Evolutionary conservation across 2,329 filamentous ascomycete genomes (phyloP).

Genomic region (Leptographium galeiforme): DNA sequence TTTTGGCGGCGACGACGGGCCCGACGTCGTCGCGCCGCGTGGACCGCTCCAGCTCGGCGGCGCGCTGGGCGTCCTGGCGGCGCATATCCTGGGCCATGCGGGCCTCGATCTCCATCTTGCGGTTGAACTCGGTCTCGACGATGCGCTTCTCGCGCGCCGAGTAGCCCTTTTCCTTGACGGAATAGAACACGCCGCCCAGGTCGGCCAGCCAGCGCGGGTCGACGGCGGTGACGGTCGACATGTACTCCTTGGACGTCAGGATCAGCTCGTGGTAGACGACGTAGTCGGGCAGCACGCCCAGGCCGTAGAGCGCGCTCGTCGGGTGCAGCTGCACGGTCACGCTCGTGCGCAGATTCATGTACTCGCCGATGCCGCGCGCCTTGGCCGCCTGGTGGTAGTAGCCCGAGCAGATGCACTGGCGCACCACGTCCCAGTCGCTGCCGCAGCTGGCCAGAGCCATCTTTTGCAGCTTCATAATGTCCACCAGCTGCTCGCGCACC

Average conservation of each 20-base stretch:
- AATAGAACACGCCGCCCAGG: slow-evolving; percentile 92
- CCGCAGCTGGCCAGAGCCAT: slow-evolving; percentile 81
- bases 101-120: slow-evolving; percentile 82
- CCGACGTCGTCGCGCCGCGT: slow-evolving; percentile 28
- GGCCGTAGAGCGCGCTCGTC: slow-evolving; percentile 81
- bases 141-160: slow-evolving; percentile 74
- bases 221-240: slow-evolving; percentile 90
- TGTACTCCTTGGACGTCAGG: slow-evolving; percentile 92
- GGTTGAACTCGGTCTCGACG: slow-evolving; percentile 83
- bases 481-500: slow-evolving; percentile 81
- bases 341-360: slow-evolving; percentile 88
- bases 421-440: slow-evolving; percentile 91
- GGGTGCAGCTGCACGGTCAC: slow-evolving; percentile 91
- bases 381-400: slow-evolving; percentile 98
- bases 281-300: slow-evolving; percentile 90
- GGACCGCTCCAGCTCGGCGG: slow-evolving; percentile 34
- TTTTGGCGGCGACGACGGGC: slow-evolving; percentile 27
- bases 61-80: slow-evolving; percentile 43
- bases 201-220: slow-evolving; percentile 97
- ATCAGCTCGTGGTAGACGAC: slow-evolving; percentile 98
- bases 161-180: slow-evolving; percentile 94
- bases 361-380: slow-evolving; percentile 92
- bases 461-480: slow-evolving; percentile 90
- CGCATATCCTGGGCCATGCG: slow-evolving; percentile 82
- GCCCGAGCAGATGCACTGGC: slow-evolving; percentile 92